Conservation (phyloP, 2,329 filamentous ascomycete genomes). For the Trichophyton schoenleinii region DNA sequence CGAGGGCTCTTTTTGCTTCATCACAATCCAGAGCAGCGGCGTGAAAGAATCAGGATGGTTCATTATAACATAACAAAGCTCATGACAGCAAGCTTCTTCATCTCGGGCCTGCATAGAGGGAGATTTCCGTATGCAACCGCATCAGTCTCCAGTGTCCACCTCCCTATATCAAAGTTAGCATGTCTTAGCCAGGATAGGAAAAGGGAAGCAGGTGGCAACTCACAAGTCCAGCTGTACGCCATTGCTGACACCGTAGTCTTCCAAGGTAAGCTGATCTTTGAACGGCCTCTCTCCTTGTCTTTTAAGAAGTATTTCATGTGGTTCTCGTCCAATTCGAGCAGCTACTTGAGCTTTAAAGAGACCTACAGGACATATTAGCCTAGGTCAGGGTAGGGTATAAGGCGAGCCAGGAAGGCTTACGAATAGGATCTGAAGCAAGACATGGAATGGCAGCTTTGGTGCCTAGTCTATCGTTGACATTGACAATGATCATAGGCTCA, state of each 20-base stretch:
- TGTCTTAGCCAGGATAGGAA: background rate
- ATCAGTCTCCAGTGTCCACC: slow-evolving; percentile 36
- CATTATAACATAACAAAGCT: slow-evolving; percentile 1
- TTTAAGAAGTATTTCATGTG: slow-evolving; percentile 84
- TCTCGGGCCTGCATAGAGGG: background rate
- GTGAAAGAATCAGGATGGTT: background rate
- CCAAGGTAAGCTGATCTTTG: slow-evolving; percentile 75
- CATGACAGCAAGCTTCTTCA: background rate
- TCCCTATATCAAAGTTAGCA: slow-evolving; percentile 27
- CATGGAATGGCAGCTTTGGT: slow-evolving; percentile 94
- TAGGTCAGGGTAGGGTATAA: background rate
- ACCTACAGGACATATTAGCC: slow-evolving; percentile 25
- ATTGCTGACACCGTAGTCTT: slow-evolving; percentile 89
- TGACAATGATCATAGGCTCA: slow-evolving; percentile 85
- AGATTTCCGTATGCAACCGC: background rate
- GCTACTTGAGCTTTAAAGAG: slow-evolving; percentile 88
- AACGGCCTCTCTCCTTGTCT: slow-evolving; percentile 86
- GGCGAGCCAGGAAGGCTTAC: slow-evolving; percentile 18
- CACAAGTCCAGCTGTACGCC: slow-evolving; percentile 52
- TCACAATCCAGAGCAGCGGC: background rate
- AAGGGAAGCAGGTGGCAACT: slow-evolving; percentile 13
- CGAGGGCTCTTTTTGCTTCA: background rate
- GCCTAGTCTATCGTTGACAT: slow-evolving; percentile 87
- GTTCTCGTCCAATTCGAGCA: slow-evolving; percentile 72
- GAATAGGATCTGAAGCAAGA: slow-evolving; percentile 68